Conservation (phyloP, 495 filamentous ascomycete genomes). For the Neurospora terricola region DNA sequence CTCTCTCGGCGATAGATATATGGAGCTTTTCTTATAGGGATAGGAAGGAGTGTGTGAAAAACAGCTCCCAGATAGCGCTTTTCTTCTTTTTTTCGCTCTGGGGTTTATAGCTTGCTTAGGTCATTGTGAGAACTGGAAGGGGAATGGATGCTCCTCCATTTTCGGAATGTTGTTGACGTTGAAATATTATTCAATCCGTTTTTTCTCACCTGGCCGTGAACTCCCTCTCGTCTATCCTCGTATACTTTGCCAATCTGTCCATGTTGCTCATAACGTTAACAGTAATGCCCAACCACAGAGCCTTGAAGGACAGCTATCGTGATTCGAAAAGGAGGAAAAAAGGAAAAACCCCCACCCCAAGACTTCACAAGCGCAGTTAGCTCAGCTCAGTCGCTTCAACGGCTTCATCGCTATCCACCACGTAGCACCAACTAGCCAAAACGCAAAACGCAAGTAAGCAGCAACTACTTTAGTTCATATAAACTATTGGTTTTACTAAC, state of each 20-base stretch:
- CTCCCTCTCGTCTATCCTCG: too few species aligned
- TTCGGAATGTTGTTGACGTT: background rate
- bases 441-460: background rate
- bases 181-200: background rate
- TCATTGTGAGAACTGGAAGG: background rate
- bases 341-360: background rate
- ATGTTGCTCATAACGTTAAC: too few species aligned
- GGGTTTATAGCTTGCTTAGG: background rate
- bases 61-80: background rate
- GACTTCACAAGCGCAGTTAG: background rate
- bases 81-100: constrained; percentile 11
- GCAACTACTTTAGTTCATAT: background rate
- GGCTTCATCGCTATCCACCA: background rate
- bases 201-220: too few species aligned
- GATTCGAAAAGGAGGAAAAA: background rate
- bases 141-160: background rate
- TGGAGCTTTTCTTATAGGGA: background rate
- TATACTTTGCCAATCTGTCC: too few species aligned
- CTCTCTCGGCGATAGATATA: background rate
- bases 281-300: too few species aligned
- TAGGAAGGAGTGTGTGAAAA: background rate
- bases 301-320: too few species aligned
- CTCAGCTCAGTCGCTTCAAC: background rate
- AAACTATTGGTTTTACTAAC: background rate
- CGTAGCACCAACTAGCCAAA: background rate